phyloP scores from a whole-genome alignment of 495 filamentous ascomycete genomes.

The Lophium mytilinum region DNA sequence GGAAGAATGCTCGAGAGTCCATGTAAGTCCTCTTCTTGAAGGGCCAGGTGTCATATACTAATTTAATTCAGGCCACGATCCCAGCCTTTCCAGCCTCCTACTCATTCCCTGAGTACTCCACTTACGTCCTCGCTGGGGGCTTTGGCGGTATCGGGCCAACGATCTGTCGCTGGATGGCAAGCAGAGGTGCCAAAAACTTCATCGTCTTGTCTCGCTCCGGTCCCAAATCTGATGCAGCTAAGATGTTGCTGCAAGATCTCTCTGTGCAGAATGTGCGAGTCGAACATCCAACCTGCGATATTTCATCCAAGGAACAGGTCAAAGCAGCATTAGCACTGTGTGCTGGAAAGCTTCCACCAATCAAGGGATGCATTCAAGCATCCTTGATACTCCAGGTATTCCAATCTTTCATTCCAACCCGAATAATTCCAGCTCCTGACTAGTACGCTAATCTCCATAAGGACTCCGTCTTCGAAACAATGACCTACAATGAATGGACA shows the following conservation, averaged over 20 bases:
- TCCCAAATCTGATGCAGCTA: not conserved
- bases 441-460: not conserved
- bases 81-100: no score
- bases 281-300: no score
- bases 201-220: slow-evolving; percentile 15
- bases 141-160: slow-evolving; percentile 16
- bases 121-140: slow-evolving; percentile 18
- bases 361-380: slow-evolving; percentile 17
- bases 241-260: not conserved
- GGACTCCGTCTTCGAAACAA: slow-evolving; percentile 22
- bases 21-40: no score
- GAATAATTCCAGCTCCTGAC: no score
- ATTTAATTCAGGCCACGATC: no score
- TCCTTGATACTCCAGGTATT: slow-evolving; percentile 3
- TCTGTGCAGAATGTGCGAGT: no score
- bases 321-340: not conserved
- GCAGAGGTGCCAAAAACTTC: slow-evolving; percentile 14
- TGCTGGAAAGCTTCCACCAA: slow-evolving; percentile 3
- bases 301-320: not conserved
- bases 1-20: no score
- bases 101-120: slow-evolving; percentile 6
- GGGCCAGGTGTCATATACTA: no score
- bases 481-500: slow-evolving; percentile 1
- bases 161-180: slow-evolving; percentile 16
- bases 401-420: no score